Conservation (phyloP, 2,329 filamentous ascomycete genomes). For the Penicillium paneum region DNA sequence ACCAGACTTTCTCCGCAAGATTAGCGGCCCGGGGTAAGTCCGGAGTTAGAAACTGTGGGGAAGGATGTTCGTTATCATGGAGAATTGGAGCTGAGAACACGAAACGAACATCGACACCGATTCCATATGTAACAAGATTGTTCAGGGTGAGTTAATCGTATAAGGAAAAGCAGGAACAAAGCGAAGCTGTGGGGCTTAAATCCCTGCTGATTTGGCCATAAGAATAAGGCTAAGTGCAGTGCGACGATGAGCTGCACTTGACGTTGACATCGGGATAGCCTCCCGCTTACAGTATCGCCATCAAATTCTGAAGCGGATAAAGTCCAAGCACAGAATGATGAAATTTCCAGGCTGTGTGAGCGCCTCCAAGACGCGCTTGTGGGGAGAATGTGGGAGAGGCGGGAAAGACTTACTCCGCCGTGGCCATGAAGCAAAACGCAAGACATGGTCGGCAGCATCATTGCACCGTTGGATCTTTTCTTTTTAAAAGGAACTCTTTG, state of each 20-base stretch:
- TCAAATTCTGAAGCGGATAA: slow-evolving; percentile 11
- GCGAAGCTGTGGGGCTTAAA: neutral
- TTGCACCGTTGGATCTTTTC: neutral
- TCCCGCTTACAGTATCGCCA: neutral
- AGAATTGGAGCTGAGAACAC: too few relatives aligned
- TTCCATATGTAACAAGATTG: too few relatives aligned
- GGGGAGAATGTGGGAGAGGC: slow-evolving; percentile 25
- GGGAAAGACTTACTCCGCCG: slow-evolving; percentile 25
- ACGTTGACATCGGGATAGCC: neutral
- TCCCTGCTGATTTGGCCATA: neutral
- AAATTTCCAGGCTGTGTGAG: neutral
- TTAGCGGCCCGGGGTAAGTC: neutral
- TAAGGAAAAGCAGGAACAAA: neutral
- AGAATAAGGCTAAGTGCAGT: neutral
- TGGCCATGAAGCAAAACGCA: slow-evolving; percentile 2
- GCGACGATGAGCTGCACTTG: neutral
- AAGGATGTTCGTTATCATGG: neutral
- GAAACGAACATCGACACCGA: too few relatives aligned
- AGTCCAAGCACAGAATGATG: slow-evolving; percentile 11
- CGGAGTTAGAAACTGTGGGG: neutral
- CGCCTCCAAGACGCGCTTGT: slow-evolving; percentile 8
- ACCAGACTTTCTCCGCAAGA: neutral
- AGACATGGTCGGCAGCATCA: slow-evolving; percentile 8
- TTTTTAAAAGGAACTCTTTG: slow-evolving; percentile 10
- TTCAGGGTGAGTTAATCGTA: too few relatives aligned